Evolutionary conservation across 306 rosid genomes (phyloP), one percentile per base, ranked within the genome.

Genomic region (Biancaea sappan): DNA sequence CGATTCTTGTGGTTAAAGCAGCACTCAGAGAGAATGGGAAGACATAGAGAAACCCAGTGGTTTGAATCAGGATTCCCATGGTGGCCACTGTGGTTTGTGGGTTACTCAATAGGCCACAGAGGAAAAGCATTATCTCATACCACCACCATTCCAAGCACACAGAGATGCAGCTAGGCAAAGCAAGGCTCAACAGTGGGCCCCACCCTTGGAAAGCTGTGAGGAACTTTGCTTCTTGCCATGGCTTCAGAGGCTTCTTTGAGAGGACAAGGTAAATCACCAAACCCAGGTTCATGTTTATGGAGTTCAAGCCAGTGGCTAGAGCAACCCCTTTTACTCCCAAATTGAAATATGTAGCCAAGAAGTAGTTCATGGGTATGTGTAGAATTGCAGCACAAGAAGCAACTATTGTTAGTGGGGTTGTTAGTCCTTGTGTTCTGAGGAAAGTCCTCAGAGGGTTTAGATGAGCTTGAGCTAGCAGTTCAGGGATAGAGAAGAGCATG

Each of bases 131-230:
- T 38, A 93, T 88, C 73, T 90, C 98, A 26, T 93, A 93, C 81
- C 96, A 90, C 98, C 98, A 90, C 96, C 95, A 90, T 66, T 88
- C 95, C 72, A 93, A 84, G 79, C 98, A 92, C 24, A 90, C 80
- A 0, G 98, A 84, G 4, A 85, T 37, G 24, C 93, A 84, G 60
- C 95, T 90, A 1, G 95, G 98, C n/a, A 93, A 59, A 24, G 96
- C 92, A 19, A 93, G 73, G 0, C 79, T 88, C 34, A 90, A 73
- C 64, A 92, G 54, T 19, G 96, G 98, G 44, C 44, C 61, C 98
- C 98, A 93, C 13, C 88, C 95, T 41, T 73, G 81, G 21, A 90
- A 78, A 1, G 87, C 29, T 5, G 90, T 59, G 29, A 63, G 19
- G 57, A 85, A 13, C 2, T 81, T 79, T 2, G 85, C 80, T 0